phyloP scores from a whole-genome alignment of 768 basidiomycete genomes.

The Exidia glandulosa region DNA sequence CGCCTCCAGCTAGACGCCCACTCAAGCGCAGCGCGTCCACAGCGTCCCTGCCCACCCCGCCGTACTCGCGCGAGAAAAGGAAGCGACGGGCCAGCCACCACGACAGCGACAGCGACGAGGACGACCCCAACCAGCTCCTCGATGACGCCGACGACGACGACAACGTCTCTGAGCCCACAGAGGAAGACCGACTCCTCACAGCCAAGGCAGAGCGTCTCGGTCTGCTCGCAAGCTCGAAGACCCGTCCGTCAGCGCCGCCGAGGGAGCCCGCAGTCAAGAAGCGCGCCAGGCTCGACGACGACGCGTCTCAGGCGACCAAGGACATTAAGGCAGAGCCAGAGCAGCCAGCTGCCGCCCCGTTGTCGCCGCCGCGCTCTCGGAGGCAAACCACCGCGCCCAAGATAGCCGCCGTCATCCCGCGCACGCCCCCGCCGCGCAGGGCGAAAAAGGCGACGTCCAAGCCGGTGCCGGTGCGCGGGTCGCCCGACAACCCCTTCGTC shows the following conservation, averaged over 20 bases:
- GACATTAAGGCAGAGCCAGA: neutral
- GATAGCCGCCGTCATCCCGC: neutral
- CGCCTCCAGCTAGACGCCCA: slow-evolving; percentile 16
- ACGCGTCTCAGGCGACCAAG: slow-evolving; percentile 4
- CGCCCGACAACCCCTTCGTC: slow-evolving; percentile 65
- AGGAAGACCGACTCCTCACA: slow-evolving; percentile 2
- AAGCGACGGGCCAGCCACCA: slow-evolving; percentile 14
- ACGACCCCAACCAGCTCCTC: slow-evolving; percentile 3
- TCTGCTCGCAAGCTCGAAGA: neutral
- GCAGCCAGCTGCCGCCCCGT: no score
- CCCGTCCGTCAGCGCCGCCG: neutral
- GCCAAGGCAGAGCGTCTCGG: neutral
- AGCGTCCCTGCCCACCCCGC: slow-evolving; percentile 57
- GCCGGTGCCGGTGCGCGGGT: slow-evolving; percentile 36
- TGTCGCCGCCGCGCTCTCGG: no score
- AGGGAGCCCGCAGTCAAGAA: neutral
- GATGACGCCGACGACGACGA: neutral
- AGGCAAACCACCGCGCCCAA: neutral
- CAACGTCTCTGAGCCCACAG: slow-evolving; percentile 1
- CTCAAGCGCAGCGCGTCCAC: slow-evolving; percentile 56
- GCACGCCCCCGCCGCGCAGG: neutral
- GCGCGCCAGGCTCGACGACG: neutral
- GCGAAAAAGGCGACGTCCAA: neutral
- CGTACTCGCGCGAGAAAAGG: slow-evolving; percentile 43
- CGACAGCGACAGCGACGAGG: slow-evolving; percentile 12